Conservation (phyloP, 305 asterid species). For the Rubia peregrina region DNA sequence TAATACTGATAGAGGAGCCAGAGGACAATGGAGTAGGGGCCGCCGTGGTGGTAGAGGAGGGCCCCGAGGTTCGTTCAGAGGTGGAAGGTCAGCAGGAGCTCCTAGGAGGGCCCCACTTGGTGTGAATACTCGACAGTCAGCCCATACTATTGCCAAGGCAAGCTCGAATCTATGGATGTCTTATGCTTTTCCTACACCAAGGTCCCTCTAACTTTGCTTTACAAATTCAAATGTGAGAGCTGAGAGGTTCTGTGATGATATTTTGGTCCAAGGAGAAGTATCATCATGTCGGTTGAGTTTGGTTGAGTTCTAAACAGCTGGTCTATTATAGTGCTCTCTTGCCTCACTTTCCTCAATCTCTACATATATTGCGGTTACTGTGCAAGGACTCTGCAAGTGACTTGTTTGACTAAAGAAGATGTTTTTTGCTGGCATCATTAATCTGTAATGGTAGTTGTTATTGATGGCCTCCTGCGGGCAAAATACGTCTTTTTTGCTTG, state of each 20-base stretch:
- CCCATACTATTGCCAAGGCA: slow-evolving; percentile 91
- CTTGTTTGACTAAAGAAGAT: slow-evolving; percentile 37
- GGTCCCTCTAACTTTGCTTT: slow-evolving; percentile 42
- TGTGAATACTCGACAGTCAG: slow-evolving; percentile 65
- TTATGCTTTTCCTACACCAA: slow-evolving; percentile 49
- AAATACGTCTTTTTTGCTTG: slow-evolving; percentile 13
- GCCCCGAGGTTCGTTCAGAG: slow-evolving; percentile 51
- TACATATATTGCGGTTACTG: slow-evolving; percentile 27
- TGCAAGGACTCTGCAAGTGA: slow-evolving; percentile 33
- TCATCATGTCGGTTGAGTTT: slow-evolving; percentile 26
- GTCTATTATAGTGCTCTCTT: slow-evolving; percentile 24
- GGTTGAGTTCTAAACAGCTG: slow-evolving; percentile 30
- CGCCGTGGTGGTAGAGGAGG: slow-evolving; percentile 78
- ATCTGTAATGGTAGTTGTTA: slow-evolving; percentile 22
- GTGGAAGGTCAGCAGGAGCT: slow-evolving; percentile 72
- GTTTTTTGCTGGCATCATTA: slow-evolving; percentile 33
- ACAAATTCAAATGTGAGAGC: slow-evolving; percentile 32
- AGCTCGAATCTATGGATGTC: slow-evolving; percentile 71
- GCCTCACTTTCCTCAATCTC: slow-evolving; percentile 32
- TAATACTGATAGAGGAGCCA: slow-evolving; percentile 48
- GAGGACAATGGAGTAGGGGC: slow-evolving; percentile 54
- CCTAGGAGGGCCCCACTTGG: slow-evolving; percentile 72
- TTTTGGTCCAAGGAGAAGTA: slow-evolving; percentile 36
- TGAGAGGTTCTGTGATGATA: slow-evolving; percentile 32
- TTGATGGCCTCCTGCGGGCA: slow-evolving; percentile 29